Evolutionary conservation across 176 grass and related monocot genomes (phyloP).

Genomic region (Eragrostis nindensis): DNA sequence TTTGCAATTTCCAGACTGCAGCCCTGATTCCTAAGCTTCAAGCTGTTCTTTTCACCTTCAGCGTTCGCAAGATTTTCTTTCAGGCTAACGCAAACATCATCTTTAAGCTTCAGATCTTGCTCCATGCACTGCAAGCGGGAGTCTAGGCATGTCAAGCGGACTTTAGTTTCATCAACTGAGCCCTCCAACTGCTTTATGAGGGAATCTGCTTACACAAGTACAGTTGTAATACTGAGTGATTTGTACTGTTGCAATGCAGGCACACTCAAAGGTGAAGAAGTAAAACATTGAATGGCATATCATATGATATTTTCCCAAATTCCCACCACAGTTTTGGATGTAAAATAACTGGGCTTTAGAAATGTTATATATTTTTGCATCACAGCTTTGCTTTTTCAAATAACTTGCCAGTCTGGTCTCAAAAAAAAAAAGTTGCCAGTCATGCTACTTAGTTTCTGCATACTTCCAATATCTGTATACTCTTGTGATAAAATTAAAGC

Average conservation of each 20-base stretch:
- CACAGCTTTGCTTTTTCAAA: conserved; percentile 43
- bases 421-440: too few relatives aligned
- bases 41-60: conserved; percentile 69
- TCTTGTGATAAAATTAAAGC: conserved; percentile 27
- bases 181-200: conserved; percentile 71
- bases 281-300: conserved; percentile 16
- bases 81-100: conserved; percentile 62
- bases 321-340: neutral
- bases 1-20: conserved; percentile 64
- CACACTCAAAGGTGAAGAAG: neutral
- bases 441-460: neutral
- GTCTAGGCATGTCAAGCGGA: conserved; percentile 51
- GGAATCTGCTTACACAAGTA: conserved; percentile 60
- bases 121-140: conserved; percentile 70
- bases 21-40: conserved; percentile 61
- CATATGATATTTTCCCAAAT: conserved; percentile 7
- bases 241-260: neutral
- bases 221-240: neutral
- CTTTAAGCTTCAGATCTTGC: conserved; percentile 71
- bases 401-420: conserved; percentile 9
- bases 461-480: too few relatives aligned
- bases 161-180: conserved; percentile 63
- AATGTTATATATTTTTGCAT: neutral
- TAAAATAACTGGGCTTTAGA: neutral
- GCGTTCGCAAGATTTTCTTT: conserved; percentile 57